Evolutionary conservation across 192 early-diverging fungal species (phyloP), one percentile per base, ranked within the genome.

Genomic region (Kickxella alabastrina): DNA sequence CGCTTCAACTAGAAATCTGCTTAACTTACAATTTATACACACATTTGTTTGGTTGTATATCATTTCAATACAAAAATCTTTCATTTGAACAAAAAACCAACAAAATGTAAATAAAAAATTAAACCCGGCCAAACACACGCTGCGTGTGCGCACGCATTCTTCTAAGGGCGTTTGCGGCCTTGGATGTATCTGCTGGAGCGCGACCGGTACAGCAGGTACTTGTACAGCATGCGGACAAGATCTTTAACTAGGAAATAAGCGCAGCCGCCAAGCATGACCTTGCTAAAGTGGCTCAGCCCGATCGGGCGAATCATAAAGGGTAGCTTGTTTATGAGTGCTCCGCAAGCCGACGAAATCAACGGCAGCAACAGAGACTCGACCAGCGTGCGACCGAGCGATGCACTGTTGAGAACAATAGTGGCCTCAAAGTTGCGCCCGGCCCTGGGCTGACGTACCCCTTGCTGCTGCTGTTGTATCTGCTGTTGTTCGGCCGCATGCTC

Each of bases 301-400:
- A 18, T 26, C n/a, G 75, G 59, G 14, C 65, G 63, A 19, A 69
- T 55, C 18, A 80, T 25, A 47, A 82, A 75, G 7, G 81, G 57
- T 29, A 82, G 68, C 32, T 58, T 57, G 28, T 70, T 68, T 14
- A 85, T 38, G 21, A 75, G 62, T 35, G 78, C 59, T 35, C 86
- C 86, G 25, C 83, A 68, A 28, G 81, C 55, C 1, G 82, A 80
- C n/a, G 82, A 83, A 19, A 85, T 80, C 13, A 73, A 77, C n/a
- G 86, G 86, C 53, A 85, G 78, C 28, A 83, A 53, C 15, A 88
- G 57, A 15, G 84, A 82, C 38, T 84, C 82, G 8, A 86, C 78
- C 29, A 85, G 81, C 2, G 77, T 83, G 10, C 81, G 66, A 18
- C 82, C 80, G 17, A 85, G 41, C 49, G 77, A 70, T 14, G 65